phyloP scores from a whole-genome alignment of 768 basidiomycete species.

The Infundibulicybe gibba region DNA sequence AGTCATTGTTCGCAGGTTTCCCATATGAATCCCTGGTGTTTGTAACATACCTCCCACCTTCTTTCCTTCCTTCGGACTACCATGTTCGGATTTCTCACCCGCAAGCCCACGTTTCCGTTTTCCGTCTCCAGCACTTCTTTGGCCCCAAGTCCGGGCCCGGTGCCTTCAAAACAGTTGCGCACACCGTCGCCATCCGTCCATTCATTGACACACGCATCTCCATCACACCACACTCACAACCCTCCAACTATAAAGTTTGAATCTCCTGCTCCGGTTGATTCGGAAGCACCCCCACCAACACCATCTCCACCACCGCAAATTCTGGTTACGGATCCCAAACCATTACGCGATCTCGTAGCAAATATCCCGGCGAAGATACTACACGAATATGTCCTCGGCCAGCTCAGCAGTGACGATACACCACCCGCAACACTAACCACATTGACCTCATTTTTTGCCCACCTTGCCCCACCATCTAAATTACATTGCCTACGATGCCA shows the following conservation, averaged over 20 bases:
- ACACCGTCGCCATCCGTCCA: slow-evolving; percentile 51
- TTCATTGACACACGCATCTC: slow-evolving; percentile 3
- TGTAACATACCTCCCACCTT: too few species aligned
- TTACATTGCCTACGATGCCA: slow-evolving; percentile 80
- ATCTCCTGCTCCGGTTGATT: neutral
- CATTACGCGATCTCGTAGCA: slow-evolving; percentile 48
- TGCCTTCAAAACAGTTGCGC: slow-evolving; percentile 31
- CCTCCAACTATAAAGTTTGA: slow-evolving; percentile 11
- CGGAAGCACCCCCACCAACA: slow-evolving; percentile 32
- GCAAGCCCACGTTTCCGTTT: slow-evolving; percentile 22
- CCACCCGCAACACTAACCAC: slow-evolving; percentile 37
- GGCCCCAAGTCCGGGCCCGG: slow-evolving; percentile 1
- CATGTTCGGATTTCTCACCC: slow-evolving; percentile 39
- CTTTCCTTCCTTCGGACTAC: neutral
- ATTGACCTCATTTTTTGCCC: slow-evolving; percentile 56
- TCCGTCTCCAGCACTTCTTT: neutral
- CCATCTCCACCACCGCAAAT: slow-evolving; percentile 27
- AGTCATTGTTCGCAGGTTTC: too few species aligned
- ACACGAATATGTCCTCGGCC: slow-evolving; percentile 56
- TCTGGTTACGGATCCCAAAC: slow-evolving; percentile 25
- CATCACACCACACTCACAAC: slow-evolving; percentile 14
- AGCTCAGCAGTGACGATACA: slow-evolving; percentile 40
- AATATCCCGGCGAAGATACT: slow-evolving; percentile 66
- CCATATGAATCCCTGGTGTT: too few species aligned
- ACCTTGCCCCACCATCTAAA: slow-evolving; percentile 60